Evolutionary conservation across 306 rosid genomes (phyloP).

Genomic region (Boehmeria nivea): DNA sequence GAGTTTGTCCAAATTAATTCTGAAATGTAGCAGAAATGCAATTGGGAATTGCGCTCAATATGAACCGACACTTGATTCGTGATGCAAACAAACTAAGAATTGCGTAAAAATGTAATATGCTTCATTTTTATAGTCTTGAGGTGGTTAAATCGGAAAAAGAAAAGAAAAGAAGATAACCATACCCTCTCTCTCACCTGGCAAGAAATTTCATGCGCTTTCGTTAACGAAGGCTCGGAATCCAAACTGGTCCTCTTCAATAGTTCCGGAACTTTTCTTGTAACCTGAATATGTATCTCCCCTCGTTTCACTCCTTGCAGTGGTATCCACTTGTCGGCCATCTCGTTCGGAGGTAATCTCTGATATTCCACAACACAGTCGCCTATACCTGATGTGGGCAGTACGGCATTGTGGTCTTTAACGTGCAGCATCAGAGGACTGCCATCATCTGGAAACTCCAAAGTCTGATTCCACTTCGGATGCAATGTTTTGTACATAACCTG

Average conservation of each 20-base stretch:
- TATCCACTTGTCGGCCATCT: constrained; percentile 86
- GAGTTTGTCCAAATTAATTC: too few relatives aligned
- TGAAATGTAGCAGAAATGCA: too few relatives aligned
- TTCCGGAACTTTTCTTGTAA: constrained; percentile 79
- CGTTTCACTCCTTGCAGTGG: constrained; percentile 89
- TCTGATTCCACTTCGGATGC: constrained; percentile 88
- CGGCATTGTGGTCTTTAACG: constrained; percentile 83
- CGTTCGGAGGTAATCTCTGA: constrained; percentile 74
- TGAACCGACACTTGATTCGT: too few relatives aligned
- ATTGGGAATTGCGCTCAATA: too few relatives aligned
- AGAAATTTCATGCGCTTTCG: constrained; percentile 65
- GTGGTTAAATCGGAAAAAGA: too few relatives aligned
- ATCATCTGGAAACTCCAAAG: constrained; percentile 80
- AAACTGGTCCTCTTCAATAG: constrained; percentile 47
- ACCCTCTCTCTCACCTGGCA: constrained; percentile 43
- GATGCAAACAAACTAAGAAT: too few relatives aligned
- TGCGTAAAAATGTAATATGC: too few relatives aligned
- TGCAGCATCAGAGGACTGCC: constrained; percentile 69
- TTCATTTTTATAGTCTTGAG: too few relatives aligned
- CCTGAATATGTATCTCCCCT: constrained; percentile 85
- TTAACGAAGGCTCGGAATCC: constrained; percentile 63
- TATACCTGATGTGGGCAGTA: constrained; percentile 67
- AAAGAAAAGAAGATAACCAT: neutral
- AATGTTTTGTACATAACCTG: constrained; percentile 79
- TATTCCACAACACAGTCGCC: constrained; percentile 90